Base-by-base conservation (phyloP, 2,329 filamentous ascomycete species). In the Fusarium sp. region DNA sequence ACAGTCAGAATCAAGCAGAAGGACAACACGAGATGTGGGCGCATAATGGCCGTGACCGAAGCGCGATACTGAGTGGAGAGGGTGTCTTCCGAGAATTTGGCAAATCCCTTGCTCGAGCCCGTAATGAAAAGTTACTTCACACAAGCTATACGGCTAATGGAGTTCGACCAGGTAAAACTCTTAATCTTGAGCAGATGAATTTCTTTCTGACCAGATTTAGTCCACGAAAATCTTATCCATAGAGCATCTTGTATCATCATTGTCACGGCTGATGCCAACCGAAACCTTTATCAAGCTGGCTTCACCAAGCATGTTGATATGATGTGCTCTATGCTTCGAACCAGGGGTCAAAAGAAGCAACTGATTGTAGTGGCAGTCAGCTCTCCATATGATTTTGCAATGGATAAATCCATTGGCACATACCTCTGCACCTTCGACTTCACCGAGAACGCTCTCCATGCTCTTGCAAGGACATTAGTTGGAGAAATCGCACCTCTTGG, bases 351-450 rank as follows among this genome's bases (percentile, higher is more conserved):
- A 79, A 94, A 96, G 81, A 98, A 97, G 83, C 94, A 95, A 2
- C 84, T 98, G 42, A 91, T 98, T 31, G 96, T 98, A 7, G 93
- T 98, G 13, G 93, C 96, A 2, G 95, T 97, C 75, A 98, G 95
- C 82, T 98, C 95, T 2, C 96, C 96, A 0, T 98, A 98, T 81
- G 96, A 98, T 81, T 98, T 98, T 81, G 95, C 94, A 49, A 95
- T 96, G 89, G 96, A 98, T 79, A 92, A 93, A 73, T 91, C 91
- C 2, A 96, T 98, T 45, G 93, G 94, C 11, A 98, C 95, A 2
- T 98, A 98, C 78, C 89, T 98, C 45, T 98, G 96, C 85, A 98
- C 95, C 0, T 98, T 97, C 81, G 95, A 98, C 83, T 98, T 98
- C 79, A 98, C 96, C 1, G 96, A 98, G 77, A 96, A 93, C 13